These are phyloP conservation scores for Claviceps sp. DNA, from an alignment of 2,329 filamentous ascomycete species.

Conservation along the genomic window DNA sequence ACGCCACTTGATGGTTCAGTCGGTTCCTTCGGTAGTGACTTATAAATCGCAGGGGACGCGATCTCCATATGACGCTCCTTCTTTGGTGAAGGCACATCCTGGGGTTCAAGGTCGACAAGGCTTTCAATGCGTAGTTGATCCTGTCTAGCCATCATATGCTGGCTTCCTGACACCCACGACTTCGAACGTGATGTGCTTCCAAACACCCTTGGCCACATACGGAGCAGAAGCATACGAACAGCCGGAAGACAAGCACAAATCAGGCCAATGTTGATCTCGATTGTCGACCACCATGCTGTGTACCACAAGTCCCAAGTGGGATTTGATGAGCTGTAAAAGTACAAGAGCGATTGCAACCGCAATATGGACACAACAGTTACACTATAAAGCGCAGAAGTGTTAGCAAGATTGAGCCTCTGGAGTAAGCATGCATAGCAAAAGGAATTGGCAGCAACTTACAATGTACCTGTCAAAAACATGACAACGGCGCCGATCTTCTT, in stretches of 20 bases:
- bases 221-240: background rate
- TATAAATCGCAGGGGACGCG: background rate
- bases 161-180: background rate
- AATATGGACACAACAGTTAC: slow-evolving; percentile 6
- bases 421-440: background rate
- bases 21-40: background rate
- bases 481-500: slow-evolving; percentile 5
- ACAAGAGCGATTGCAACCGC: slow-evolving; percentile 4
- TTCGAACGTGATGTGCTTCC: background rate
- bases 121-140: background rate
- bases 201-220: slow-evolving; percentile 3
- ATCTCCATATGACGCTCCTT: background rate
- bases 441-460: background rate
- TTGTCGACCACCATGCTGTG: slow-evolving; percentile 6
- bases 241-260: slow-evolving; percentile 5
- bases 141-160: background rate
- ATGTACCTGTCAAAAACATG: slow-evolving; percentile 5
- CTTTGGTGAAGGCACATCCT: background rate
- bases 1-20: background rate
- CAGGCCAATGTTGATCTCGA: slow-evolving; percentile 7
- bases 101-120: background rate
- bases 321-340: slow-evolving; percentile 4
- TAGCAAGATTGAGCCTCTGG: background rate
- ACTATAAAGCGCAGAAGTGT: background rate
- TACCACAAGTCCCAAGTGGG: slow-evolving; percentile 6